These are phyloP conservation scores for Withania somnifera DNA, from an alignment of 305 asterid genomes.

Conservation along the genomic window DNA sequence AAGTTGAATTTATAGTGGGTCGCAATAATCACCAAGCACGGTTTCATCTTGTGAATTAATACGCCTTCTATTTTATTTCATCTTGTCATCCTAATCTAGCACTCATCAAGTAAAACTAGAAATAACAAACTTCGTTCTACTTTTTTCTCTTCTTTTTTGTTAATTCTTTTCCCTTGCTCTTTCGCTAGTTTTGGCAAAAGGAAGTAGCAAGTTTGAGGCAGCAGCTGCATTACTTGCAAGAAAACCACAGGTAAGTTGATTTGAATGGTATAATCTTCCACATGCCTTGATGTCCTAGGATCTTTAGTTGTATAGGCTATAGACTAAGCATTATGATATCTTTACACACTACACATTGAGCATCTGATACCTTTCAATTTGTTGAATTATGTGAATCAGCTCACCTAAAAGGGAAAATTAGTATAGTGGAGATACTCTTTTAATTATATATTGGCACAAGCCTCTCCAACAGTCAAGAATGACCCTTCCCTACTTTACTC, in stretches of 20 bases:
- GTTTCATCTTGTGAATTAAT: neutral
- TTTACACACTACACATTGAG: neutral
- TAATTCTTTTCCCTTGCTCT: neutral
- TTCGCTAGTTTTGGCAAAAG: constrained; percentile 29
- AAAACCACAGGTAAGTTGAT: constrained; percentile 23
- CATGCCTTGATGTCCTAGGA: neutral
- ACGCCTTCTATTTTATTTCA: neutral
- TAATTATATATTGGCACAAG: neutral
- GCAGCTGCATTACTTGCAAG: constrained; percentile 31
- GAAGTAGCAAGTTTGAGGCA: constrained; percentile 29
- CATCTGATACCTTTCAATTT: neutral
- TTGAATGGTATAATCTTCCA: neutral
- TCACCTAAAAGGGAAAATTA: too few relatives aligned
- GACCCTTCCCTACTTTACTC: neutral
- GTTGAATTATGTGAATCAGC: neutral
- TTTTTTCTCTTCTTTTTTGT: neutral
- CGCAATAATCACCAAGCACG: neutral
- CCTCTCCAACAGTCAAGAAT: neutral
- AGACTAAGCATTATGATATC: neutral
- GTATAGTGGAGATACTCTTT: neutral
- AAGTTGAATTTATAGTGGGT: neutral
- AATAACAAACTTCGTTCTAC: neutral
- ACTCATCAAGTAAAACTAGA: neutral
- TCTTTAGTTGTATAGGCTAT: neutral
- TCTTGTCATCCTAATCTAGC: neutral